These are phyloP conservation scores for Entoloma clypeatum DNA, from an alignment of 1,284 basidiomycete species.

Conservation along the genomic window DNA sequence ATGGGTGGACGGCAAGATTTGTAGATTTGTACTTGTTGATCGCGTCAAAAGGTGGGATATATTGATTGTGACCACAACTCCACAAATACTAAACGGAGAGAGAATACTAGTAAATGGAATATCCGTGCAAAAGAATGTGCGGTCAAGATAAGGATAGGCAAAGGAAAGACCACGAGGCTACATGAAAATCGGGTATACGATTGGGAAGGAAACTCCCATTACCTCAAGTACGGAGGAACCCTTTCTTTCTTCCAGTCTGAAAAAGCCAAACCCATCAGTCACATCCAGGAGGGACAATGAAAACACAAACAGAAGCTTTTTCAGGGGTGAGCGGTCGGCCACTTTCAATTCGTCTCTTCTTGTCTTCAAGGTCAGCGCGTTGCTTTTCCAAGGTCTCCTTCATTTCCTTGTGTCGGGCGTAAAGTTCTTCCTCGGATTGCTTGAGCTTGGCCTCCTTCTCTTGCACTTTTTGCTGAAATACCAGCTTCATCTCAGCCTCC, in stretches of 20 bases:
- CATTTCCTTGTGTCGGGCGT: slow-evolving; percentile 97
- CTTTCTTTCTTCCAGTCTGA: slow-evolving; percentile 68
- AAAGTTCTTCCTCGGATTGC: slow-evolving; percentile 96
- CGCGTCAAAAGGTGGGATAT: slow-evolving; percentile 22
- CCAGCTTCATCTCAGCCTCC: slow-evolving; percentile 99
- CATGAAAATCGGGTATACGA: neutral
- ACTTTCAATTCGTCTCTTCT: slow-evolving; percentile 95
- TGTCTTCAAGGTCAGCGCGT: slow-evolving; percentile 91
- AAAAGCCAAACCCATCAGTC: slow-evolving; percentile 11
- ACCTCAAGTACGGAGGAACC: slow-evolving; percentile 66
- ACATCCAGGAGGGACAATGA: slow-evolving; percentile 8
- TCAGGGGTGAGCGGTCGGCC: slow-evolving; percentile 94
- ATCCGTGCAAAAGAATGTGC: slow-evolving; percentile 62
- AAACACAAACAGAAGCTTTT: slow-evolving; percentile 65
- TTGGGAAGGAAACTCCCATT: neutral
- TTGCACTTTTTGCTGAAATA: slow-evolving; percentile 99
- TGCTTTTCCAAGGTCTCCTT: slow-evolving; percentile 98
- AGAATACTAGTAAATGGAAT: slow-evolving; percentile 55
- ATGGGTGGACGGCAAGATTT: slow-evolving; percentile 11
- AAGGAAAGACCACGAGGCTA: no score
- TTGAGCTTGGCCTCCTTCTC: slow-evolving; percentile 98
- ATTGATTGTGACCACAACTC: slow-evolving; percentile 40
- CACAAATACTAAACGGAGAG: slow-evolving; percentile 34
- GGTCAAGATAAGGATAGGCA: slow-evolving; percentile 47
- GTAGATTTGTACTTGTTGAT: slow-evolving; percentile 34